phyloP scores from a whole-genome alignment of 371 early-diverging fungal species.

The Zychaea mexicana region DNA sequence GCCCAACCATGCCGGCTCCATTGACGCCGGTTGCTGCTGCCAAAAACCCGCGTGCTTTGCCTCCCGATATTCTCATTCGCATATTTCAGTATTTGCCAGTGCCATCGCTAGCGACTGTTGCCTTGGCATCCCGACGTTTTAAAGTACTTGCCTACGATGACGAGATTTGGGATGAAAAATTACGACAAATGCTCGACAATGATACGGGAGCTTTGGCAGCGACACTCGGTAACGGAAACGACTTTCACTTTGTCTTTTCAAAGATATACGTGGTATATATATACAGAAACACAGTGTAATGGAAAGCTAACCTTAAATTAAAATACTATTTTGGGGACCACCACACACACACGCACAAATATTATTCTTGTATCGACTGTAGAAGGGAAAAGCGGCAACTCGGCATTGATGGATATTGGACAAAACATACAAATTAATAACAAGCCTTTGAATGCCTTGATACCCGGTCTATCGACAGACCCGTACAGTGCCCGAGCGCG shows the following conservation, averaged over 20 bases:
- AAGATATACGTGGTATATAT: background rate
- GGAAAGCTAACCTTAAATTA: background rate
- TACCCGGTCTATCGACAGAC: conserved; percentile 62
- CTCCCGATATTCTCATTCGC: conserved; percentile 53
- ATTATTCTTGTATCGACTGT: background rate
- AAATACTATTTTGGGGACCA: background rate
- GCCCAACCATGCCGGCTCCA: conserved; percentile 12
- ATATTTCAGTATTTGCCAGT: conserved; percentile 55
- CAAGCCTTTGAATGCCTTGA: conserved; percentile 50
- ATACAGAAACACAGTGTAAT: background rate
- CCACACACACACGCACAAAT: too few species aligned
- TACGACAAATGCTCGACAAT: conserved; percentile 38
- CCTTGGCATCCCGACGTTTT: conserved; percentile 59
- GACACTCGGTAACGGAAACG: conserved; percentile 4
- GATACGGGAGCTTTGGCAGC: conserved; percentile 36
- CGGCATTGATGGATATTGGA: conserved; percentile 35
- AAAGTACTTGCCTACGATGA: conserved; percentile 68
- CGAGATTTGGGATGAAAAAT: conserved; percentile 63
- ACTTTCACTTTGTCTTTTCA: background rate
- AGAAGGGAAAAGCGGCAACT: conserved; percentile 1
- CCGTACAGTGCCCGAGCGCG: conserved; percentile 56
- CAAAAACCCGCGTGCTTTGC: conserved; percentile 17
- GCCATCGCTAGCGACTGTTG: conserved; percentile 47
- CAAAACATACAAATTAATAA: conserved; percentile 45
- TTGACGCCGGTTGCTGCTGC: conserved; percentile 8